Evolutionary conservation across 495 filamentous ascomycete genomes (phyloP), one percentile per base, ranked within the genome.

Genomic region (Penicillium malachiteum): DNA sequence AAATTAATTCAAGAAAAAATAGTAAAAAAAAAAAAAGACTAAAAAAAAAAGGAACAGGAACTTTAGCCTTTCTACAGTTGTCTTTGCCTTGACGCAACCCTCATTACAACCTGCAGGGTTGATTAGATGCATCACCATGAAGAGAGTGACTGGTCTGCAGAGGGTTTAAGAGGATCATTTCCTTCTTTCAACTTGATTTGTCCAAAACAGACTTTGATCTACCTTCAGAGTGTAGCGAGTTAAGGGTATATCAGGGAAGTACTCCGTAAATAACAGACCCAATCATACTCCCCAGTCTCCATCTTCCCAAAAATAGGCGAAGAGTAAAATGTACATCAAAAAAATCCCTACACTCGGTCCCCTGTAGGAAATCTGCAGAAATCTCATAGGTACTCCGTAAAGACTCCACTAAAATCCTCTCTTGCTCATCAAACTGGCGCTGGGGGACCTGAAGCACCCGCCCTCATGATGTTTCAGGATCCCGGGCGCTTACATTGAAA

Each of bases 391-490:
- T 26, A n/a, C 21, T 26, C 7, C 17, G 31, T 57, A 43, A n/a
- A n/a, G 14, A 37, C 40, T 3, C 45, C 30, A 26, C 49, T 17
- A 39, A 40, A n/a, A 43, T 14, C 21, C 47, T 42, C 48, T 32
- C 51, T 50, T 46, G 35, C 56, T 62, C 37, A 53, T 69, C 61
- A 71, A 71, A 69, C 68, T 69, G 64, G 68, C 64, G 62, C 66
- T 60, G 59, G 51, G 43, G 43, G 50, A 68, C 57, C 60, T 70
- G 67, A 70, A 70, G 63, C 67, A 70, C 59, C 65, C 65, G 65
- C 66, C 50, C 44, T 48, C 50, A 26, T 55, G 52, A 21, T 55
- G 68, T 71, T 71, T 71, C 68, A 71, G 64, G 64, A 32, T 62
- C 45, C n/a, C 43, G 58, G 64, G 66, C 66, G 66, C 66, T 67